Evolutionary conservation across 2,329 filamentous ascomycete species (phyloP).

Genomic region (Colletotrichum lini): DNA sequence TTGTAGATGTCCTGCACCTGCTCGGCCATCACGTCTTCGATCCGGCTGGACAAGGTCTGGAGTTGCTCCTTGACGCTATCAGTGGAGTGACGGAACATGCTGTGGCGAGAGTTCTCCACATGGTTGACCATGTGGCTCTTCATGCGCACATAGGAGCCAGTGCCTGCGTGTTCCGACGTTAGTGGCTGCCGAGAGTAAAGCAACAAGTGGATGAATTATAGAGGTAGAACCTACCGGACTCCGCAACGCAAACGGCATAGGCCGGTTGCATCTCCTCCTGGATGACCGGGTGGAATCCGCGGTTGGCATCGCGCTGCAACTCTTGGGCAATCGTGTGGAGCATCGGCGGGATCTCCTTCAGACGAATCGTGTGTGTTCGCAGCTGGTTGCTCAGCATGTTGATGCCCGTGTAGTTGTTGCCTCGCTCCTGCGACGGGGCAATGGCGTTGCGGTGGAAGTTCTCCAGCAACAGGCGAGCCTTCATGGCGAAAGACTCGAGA

Average conservation of each 20-base stretch:
- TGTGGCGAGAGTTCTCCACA: conserved; percentile 36
- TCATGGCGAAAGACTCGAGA: conserved; percentile 25
- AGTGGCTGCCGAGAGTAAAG: background rate
- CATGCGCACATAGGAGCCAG: conserved; percentile 47
- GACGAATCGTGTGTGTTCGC: conserved; percentile 30
- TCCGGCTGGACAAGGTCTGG: conserved; percentile 9
- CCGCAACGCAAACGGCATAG: conserved; percentile 43
- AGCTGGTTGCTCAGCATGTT: conserved; percentile 46
- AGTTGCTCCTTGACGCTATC: conserved; percentile 44
- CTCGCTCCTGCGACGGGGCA: conserved; percentile 32
- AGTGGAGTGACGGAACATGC: conserved; percentile 44
- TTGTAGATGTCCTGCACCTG: conserved; percentile 37
- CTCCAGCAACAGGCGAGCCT: conserved; percentile 22
- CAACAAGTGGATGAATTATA: background rate
- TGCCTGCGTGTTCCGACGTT: conserved; percentile 26
- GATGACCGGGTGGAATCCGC: conserved; percentile 45
- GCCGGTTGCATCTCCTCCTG: conserved; percentile 44
- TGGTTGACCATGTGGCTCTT: conserved; percentile 46
- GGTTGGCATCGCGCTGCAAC: conserved; percentile 46
- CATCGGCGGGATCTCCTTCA: conserved; percentile 39
- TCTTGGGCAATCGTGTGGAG: conserved; percentile 37
- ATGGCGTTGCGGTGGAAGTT: conserved; percentile 37
- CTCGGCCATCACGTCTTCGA: conserved; percentile 7
- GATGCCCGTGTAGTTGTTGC: conserved; percentile 36
- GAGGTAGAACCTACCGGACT: conserved; percentile 17